These are phyloP conservation scores for Emergomyces pasteurianus DNA, from an alignment of 2,329 filamentous ascomycete genomes.

Conservation along the genomic window DNA sequence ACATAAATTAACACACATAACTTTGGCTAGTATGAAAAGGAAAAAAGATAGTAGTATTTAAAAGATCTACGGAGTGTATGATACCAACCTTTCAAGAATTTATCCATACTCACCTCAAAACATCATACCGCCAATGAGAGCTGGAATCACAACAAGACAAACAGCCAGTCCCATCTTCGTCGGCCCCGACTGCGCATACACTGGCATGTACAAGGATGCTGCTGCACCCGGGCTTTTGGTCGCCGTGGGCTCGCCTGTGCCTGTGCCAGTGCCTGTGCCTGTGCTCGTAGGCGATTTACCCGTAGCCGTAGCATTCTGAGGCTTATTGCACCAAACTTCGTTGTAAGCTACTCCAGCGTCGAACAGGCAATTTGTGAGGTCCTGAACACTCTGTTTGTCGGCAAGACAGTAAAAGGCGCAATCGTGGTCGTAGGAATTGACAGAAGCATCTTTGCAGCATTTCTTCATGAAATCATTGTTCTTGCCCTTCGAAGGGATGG, in stretches of 20 bases:
- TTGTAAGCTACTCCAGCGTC: constrained; percentile 13
- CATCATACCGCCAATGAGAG: neutral
- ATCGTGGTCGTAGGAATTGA: constrained; percentile 13
- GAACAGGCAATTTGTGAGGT: constrained; percentile 17
- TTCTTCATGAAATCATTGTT: constrained; percentile 11
- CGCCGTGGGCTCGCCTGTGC: neutral
- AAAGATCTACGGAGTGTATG: no score
- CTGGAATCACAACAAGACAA: neutral
- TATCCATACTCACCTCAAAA: neutral
- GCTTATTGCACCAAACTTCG: constrained; percentile 17
- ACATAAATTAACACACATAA: no score
- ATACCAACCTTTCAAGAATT: neutral
- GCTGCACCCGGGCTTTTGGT: neutral
- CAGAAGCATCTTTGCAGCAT: constrained; percentile 13
- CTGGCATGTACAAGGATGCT: neutral
- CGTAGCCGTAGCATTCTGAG: constrained; percentile 14
- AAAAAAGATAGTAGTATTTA: neutral
- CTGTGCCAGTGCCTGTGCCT: neutral
- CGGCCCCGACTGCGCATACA: neutral
- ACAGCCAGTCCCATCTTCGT: neutral
- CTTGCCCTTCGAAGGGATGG: constrained; percentile 13
- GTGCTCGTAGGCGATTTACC: constrained; percentile 9
- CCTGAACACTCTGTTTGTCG: constrained; percentile 14
- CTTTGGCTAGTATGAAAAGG: no score
- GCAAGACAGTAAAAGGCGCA: constrained; percentile 16